Base-by-base conservation (phyloP, 1,284 basidiomycete species). In the Fomitopsis betulina region DNA sequence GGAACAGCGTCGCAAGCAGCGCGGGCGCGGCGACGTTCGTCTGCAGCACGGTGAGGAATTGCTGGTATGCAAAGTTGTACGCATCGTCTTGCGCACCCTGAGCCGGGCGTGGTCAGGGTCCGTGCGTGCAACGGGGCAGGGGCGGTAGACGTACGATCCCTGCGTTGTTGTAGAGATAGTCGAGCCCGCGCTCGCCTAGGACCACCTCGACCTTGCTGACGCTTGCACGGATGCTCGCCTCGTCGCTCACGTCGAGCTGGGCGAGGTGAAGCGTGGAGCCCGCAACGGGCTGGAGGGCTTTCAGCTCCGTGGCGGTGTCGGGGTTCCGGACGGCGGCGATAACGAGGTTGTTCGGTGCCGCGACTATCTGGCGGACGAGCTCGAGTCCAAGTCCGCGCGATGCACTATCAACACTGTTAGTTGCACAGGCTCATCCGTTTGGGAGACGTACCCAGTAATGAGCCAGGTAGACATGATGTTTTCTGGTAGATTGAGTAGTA, bases 81-180 rank as follows among this genome's bases (percentile, higher is more conserved):
- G 65, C 66, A 6, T 37, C 49, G 54, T 70, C 70, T 10, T 37
- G 30, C 9, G 56, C 61, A 10, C 42, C 60, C 68, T 59, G 63
- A 12, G 12, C 40, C 35, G 2, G 2, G 35, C 35, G 4, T 37
- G 9, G 35, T 37, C 35, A 37, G 35, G 3, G 13, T 37, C 9
- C 35, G 4, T 37, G 35, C 13, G 35, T 15, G 8, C 35, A 10
- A 35, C 13, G 13, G 35, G 8, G 35, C 35, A 10, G 35, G 8
- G 8, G 9, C 9, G 1, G 32, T 12, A n/a, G 35, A 60, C 71
- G 30, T 43, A 75, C 74, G 38, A 75, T 69, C 1, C 65, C 75
- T n/a, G 76, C 75, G 51, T 75, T 77, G 63, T 77, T 76, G 53
- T 75, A 58, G 13, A 78, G 64, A 35, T 75, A 76, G 62, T 76